Evolutionary conservation across 1,284 basidiomycete species (phyloP).

Genomic region (Marasmius tenuissimus): DNA sequence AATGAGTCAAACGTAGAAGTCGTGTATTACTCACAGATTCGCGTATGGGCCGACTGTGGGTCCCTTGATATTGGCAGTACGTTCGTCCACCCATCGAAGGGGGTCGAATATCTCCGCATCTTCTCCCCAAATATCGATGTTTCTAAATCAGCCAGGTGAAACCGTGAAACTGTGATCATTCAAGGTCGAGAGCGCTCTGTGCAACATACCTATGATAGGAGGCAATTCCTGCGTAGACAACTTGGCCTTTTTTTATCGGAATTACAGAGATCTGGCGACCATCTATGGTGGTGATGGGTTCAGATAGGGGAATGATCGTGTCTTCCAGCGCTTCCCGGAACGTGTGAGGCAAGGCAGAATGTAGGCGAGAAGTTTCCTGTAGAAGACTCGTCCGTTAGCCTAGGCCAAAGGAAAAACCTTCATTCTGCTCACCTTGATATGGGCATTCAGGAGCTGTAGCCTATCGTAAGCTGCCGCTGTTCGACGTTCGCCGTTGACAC

Average conservation of each 20-base stretch:
- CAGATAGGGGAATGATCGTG: conserved; percentile 14
- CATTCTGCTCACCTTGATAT: conserved; percentile 4
- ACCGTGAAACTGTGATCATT: neutral
- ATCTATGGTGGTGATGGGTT: conserved; percentile 10
- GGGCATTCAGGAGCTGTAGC: conserved; percentile 17
- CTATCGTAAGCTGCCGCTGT: conserved; percentile 11
- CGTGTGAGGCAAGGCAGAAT: conserved; percentile 15
- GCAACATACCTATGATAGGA: conserved; percentile 14
- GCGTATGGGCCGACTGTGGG: conserved; percentile 18
- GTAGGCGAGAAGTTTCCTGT: conserved; percentile 15
- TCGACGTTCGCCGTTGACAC: neutral
- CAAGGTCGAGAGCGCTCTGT: neutral
- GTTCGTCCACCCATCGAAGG: conserved; percentile 13
- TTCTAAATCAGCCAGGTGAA: neutral
- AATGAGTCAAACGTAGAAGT: neutral
- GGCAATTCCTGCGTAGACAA: conserved; percentile 11
- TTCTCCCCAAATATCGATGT: conserved; percentile 15
- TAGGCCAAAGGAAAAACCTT: neutral
- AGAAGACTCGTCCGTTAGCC: neutral
- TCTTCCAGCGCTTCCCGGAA: conserved; percentile 14
- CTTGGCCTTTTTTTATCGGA: conserved; percentile 17
- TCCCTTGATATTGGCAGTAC: conserved; percentile 4
- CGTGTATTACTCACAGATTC: conserved; percentile 12
- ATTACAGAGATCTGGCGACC: conserved; percentile 13
- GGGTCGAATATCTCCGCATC: conserved; percentile 18